Percentiles rank a stretch among this genome's conserved stretches.
Evolutionary conservation across 352 stramenopile genomes (phyloP).

Genomic region (Globisporangium mamillatum): DNA sequence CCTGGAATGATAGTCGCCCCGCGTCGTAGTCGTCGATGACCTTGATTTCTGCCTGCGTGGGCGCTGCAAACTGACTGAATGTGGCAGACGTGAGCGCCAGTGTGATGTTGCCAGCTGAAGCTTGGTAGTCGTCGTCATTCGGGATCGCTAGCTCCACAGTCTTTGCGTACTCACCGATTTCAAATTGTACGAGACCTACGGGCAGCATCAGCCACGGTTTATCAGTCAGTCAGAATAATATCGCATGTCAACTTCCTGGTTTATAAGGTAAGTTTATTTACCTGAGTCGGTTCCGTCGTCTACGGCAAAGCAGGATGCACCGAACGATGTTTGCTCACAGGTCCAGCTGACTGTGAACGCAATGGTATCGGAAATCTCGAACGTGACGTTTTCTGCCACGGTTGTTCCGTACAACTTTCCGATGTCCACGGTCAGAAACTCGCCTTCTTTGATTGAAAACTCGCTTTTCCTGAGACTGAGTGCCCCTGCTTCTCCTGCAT

Average conservation of each 20-base stretch:
- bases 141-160: constrained; percentile 26
- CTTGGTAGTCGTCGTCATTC: constrained; percentile 28
- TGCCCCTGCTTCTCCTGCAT: constrained; percentile 18
- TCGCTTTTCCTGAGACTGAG: constrained; percentile 19
- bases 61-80: constrained; percentile 15
- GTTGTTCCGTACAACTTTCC: constrained; percentile 28
- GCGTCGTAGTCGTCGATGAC: constrained; percentile 38
- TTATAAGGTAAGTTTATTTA: constrained; percentile 4
- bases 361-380: constrained; percentile 20
- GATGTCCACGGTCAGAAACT: constrained; percentile 20
- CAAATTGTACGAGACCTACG: constrained; percentile 23
- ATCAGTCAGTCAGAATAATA: neutral
- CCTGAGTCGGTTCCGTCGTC: constrained; percentile 20
- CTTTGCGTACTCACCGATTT: constrained; percentile 25
- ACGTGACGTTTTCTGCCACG: constrained; percentile 16
- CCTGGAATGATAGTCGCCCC: constrained; percentile 27
- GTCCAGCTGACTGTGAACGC: neutral
- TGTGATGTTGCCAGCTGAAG: constrained; percentile 21
- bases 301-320: constrained; percentile 18
- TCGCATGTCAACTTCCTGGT: neutral
- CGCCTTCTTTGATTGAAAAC: constrained; percentile 20
- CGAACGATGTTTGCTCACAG: constrained; percentile 4
- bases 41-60: constrained; percentile 16
- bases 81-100: constrained; percentile 23
- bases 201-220: neutral